Evolutionary conservation across 1,284 basidiomycete species (phyloP), one percentile per base, ranked within the genome.

Genomic region (Puccinia polysora): DNA sequence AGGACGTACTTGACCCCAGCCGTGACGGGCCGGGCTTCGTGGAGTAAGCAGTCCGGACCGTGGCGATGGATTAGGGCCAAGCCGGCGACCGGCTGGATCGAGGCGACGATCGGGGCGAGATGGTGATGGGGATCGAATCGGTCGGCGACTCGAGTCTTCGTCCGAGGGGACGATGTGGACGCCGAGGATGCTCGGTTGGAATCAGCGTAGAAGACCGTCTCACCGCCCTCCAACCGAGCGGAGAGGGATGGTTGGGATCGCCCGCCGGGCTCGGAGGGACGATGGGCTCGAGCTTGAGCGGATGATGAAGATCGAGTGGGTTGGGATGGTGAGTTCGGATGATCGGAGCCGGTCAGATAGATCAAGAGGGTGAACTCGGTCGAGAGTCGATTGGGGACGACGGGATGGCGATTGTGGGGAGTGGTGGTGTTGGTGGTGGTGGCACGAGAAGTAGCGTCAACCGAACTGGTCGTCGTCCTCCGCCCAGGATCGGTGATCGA

Each of bases 41-140:
- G 59, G 43, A 62, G 59, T 32, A 62, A 47, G 43, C 59, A 62
- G 18, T 62, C 20, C 18, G 59, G 47, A 45, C 59, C 59, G 43
- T 62, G 59, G 32, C 59, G 59, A 62, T 62, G 59, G 4, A 62
- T 62, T 40, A 62, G 47, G 7, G 59, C 43, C 43, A 62, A 62
- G 43, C 59, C 59, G 28, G 59, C 38, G 5, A 62, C 43, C 10
- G 59, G 59, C 4, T 15, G 28, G 43, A 62, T 28, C 32, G 59
- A 62, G n/a, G 59, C 59, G 7, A 40, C 38, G 6, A 62, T 15
- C 18, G 50, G 28, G 23, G n/a, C n/a, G n/a, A n/a, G n/a, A n/a
- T n/a, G n/a, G n/a, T n/a, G n/a, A n/a, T n/a, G n/a, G n/a, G n/a
- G n/a, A n/a, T n/a, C n/a, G n/a, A n/a, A n/a, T n/a, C n/a, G n/a